Percentiles rank a stretch among this genome's conserved stretches.
Conservation (phyloP, 2,329 filamentous ascomycete species). For the Plectosphaerella sp. region DNA sequence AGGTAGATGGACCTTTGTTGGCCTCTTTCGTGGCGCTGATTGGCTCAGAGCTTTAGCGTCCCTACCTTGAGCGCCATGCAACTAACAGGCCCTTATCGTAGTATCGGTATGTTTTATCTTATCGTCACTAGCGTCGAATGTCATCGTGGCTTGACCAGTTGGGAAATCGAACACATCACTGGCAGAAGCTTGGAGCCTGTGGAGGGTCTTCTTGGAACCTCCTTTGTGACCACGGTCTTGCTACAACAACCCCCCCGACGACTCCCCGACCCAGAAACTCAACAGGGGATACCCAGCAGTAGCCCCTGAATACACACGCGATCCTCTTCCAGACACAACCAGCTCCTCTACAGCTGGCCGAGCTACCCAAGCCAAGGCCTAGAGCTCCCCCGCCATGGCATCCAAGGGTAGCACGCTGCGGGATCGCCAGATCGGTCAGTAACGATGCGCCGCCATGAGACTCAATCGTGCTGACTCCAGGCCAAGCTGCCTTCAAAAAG, state of each 20-base stretch:
- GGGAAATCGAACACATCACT: background rate
- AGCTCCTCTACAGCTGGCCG: constrained; percentile 3
- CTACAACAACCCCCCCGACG: too few relatives aligned
- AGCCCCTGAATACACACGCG: background rate
- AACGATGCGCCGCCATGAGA: background rate
- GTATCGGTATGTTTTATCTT: background rate
- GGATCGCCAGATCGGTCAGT: constrained; percentile 46
- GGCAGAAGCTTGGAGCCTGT: background rate
- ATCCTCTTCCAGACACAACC: background rate
- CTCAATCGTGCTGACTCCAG: background rate
- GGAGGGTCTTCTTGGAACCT: background rate
- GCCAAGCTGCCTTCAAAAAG: constrained; percentile 83
- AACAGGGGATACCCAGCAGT: too few relatives aligned
- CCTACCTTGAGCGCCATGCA: background rate
- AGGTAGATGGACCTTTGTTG: background rate
- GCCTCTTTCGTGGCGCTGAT: background rate
- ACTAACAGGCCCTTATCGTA: background rate
- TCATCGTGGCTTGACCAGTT: background rate
- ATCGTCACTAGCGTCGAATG: background rate
- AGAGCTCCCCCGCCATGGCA: constrained; percentile 30
- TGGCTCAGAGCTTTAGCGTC: background rate
- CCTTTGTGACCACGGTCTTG: too few relatives aligned
- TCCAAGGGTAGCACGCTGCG: constrained; percentile 41
- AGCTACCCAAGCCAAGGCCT: background rate
- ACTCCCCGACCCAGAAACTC: too few relatives aligned